These are phyloP conservation scores for Penicillium samsonianum DNA, from an alignment of 495 filamentous ascomycete species.

Conservation along the genomic window DNA sequence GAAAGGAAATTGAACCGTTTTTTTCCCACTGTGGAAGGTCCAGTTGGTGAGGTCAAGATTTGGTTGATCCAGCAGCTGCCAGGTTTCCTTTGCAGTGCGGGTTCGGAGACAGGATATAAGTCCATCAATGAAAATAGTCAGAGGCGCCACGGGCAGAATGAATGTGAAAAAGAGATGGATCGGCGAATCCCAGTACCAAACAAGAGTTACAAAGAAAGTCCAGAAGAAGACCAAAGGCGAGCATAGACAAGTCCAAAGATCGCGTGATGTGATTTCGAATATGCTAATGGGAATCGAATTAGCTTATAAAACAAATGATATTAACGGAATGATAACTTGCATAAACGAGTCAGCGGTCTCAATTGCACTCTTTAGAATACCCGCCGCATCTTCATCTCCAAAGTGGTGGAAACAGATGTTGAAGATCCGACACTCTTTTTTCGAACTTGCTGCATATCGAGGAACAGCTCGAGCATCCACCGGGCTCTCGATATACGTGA, in stretches of 20 bases:
- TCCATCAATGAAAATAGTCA: slow-evolving; percentile 67
- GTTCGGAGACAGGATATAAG: slow-evolving; percentile 64
- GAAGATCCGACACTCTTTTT: slow-evolving; percentile 61
- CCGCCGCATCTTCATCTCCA: slow-evolving; percentile 57
- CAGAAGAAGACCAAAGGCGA: slow-evolving; percentile 56
- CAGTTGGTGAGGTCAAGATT: slow-evolving; percentile 49
- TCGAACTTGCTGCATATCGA: slow-evolving; percentile 11
- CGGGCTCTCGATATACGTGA: slow-evolving; percentile 56
- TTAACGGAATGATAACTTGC: slow-evolving; percentile 26
- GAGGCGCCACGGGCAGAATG: slow-evolving; percentile 62
- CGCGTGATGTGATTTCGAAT: slow-evolving; percentile 70
- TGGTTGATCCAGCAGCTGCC: slow-evolving; percentile 53
- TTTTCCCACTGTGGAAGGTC: slow-evolving; percentile 55
- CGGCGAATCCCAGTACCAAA: slow-evolving; percentile 61
- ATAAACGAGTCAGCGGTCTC: slow-evolving; percentile 65
- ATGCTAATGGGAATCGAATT: slow-evolving; percentile 46
- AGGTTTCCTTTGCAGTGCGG: slow-evolving; percentile 63
- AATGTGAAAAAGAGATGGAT: slow-evolving; percentile 64
- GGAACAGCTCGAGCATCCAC: slow-evolving; percentile 61
- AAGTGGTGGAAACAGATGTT: slow-evolving; percentile 80
- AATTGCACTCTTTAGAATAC: slow-evolving; percentile 62
- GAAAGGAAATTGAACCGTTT: slow-evolving; percentile 33
- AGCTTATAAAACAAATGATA: neutral
- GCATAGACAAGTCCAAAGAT: slow-evolving; percentile 52
- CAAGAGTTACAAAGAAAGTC: slow-evolving; percentile 56